A percentile compares a stretch with the other conserved stretches of the same genome.
These are phyloP conservation scores for Glebionis coronaria DNA, from an alignment of 129 eudicot genomes.

Conservation along the genomic window DNA sequence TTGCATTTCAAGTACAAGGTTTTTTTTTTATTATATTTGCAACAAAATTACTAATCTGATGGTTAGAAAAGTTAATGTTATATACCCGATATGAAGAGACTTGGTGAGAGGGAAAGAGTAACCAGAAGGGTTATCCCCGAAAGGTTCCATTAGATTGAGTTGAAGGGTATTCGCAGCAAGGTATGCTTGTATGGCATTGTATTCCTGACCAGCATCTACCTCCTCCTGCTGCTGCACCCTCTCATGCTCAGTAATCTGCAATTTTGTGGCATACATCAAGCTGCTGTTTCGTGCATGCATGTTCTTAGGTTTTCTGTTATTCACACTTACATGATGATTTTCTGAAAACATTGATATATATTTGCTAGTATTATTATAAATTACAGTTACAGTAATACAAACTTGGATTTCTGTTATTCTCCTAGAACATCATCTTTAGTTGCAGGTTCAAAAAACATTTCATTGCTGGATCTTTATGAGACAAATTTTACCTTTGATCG, in stretches of 20 bases:
- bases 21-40: not conserved
- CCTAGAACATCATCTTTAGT: not conserved
- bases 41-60: not conserved
- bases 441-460: not conserved
- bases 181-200: conserved; percentile 29
- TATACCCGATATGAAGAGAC: conserved; percentile 36
- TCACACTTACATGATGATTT: not conserved
- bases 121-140: conserved; percentile 17
- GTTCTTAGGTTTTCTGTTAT: too few relatives aligned
- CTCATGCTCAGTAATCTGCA: conserved; percentile 56
- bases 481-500: conserved; percentile 52
- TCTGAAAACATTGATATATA: not conserved
- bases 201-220: conserved; percentile 35
- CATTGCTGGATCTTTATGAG: not conserved
- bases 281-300: not conserved
- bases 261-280: not conserved
- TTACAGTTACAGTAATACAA: not conserved
- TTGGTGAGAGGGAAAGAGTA: conserved; percentile 26
- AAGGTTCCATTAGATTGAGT: conserved; percentile 29
- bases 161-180: conserved; percentile 35
- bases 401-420: not conserved
- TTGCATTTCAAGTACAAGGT: not conserved
- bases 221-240: conserved; percentile 50
- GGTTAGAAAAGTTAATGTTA: not conserved
- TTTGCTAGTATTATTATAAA: not conserved